Evolutionary conservation across 192 early-diverging fungal species (phyloP).

Genomic region (Irineochytrium annulatum): DNA sequence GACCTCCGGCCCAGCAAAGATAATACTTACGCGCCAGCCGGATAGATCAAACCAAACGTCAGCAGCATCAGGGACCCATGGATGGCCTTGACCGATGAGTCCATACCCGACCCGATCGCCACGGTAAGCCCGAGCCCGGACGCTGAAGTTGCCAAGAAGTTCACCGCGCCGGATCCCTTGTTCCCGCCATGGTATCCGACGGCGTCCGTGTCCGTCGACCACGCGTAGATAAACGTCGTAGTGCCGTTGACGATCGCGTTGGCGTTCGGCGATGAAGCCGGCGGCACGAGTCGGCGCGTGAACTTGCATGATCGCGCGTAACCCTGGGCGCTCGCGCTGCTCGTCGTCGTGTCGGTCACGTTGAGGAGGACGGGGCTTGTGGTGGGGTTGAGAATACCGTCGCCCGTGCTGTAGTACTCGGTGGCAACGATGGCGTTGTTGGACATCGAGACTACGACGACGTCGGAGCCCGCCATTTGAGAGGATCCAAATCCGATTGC

Average conservation of each 20-base stretch:
- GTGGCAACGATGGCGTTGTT: conserved; percentile 11
- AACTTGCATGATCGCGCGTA: neutral
- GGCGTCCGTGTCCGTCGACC: neutral
- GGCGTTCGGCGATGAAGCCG: conserved; percentile 5
- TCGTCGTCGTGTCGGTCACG: too few relatives aligned
- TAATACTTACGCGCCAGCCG: too few relatives aligned
- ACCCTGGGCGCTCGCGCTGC: neutral
- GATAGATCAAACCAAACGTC: conserved; percentile 29
- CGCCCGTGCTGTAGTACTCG: conserved; percentile 33
- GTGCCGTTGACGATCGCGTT: conserved; percentile 11
- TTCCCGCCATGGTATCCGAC: conserved; percentile 22
- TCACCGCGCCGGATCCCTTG: conserved; percentile 12
- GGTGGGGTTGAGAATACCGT: too few relatives aligned
- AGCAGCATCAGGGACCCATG: conserved; percentile 30
- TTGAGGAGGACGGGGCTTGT: too few relatives aligned
- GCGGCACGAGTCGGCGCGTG: neutral
- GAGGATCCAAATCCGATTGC: conserved; percentile 32
- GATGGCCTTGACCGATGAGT: conserved; percentile 16
- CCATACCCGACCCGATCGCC: neutral
- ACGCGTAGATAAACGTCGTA: conserved; percentile 33
- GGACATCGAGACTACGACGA: conserved; percentile 14
- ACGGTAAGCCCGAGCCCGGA: too few relatives aligned
- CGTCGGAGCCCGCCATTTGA: conserved; percentile 28
- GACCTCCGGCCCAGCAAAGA: conserved; percentile 12
- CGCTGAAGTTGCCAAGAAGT: too few relatives aligned